phyloP scores from a whole-genome alignment of 345 rosid genomes.

The Pelargonium nanum region DNA sequence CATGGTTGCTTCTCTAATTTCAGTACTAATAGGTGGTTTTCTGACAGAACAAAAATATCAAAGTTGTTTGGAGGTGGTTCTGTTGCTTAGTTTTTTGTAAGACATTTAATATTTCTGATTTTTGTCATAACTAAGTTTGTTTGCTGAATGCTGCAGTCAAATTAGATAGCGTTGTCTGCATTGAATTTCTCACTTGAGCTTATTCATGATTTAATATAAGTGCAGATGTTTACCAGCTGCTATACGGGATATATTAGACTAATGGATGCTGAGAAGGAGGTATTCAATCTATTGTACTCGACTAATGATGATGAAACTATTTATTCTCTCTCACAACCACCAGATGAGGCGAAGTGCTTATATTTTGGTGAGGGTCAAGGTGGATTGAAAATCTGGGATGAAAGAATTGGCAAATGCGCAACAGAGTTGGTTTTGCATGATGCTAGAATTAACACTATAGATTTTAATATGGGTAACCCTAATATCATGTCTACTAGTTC shows the following conservation, averaged over 20 bases:
- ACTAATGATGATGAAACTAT: slow-evolving; percentile 45
- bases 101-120: too few species aligned
- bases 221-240: slow-evolving; percentile 57
- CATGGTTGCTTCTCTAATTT: neutral
- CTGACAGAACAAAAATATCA: neutral
- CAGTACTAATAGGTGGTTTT: neutral
- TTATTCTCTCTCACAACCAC: slow-evolving; percentile 49
- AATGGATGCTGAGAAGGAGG: slow-evolving; percentile 72
- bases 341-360: slow-evolving; percentile 36
- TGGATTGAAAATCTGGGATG: slow-evolving; percentile 48
- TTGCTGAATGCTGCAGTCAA: too few species aligned
- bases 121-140: too few species aligned
- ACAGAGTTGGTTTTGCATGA: slow-evolving; percentile 51
- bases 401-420: slow-evolving; percentile 39
- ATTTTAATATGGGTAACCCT: slow-evolving; percentile 50
- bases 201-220: slow-evolving; percentile 5
- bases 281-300: slow-evolving; percentile 49
- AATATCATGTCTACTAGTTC: slow-evolving; percentile 73
- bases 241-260: slow-evolving; percentile 59
- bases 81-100: neutral
- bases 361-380: slow-evolving; percentile 58
- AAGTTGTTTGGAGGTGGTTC: neutral
- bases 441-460: slow-evolving; percentile 61
- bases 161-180: too few species aligned
- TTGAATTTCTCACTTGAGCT: neutral